A percentile compares a stretch with the other conserved stretches of the same genome.
phyloP scores from a whole-genome alignment of 2,329 filamentous ascomycete genomes.

The Aspergillus ochraceus region DNA sequence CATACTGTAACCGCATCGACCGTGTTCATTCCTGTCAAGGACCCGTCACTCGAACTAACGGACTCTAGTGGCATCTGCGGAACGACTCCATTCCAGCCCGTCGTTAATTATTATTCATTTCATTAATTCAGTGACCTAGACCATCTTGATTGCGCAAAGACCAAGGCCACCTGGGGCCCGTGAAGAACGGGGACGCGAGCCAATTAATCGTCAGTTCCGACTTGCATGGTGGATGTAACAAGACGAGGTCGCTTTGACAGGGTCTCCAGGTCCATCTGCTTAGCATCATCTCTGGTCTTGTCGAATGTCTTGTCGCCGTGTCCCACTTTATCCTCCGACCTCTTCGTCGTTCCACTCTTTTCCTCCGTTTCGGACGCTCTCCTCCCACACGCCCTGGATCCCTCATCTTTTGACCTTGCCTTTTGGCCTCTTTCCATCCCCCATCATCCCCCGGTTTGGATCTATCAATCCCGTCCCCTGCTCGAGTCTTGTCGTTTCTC shows the following conservation, averaged over 20 bases:
- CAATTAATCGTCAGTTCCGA: conserved; percentile 9
- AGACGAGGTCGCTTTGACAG: conserved; percentile 9
- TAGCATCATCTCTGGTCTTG: conserved; percentile 13
- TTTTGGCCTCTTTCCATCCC: conserved; percentile 1
- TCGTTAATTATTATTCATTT: not conserved
- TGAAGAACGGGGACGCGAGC: conserved; percentile 16
- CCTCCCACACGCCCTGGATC: not conserved
- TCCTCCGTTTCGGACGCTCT: conserved; percentile 1
- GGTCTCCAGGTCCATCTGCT: conserved; percentile 10
- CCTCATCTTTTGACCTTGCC: conserved; percentile 1
- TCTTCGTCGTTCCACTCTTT: not conserved
- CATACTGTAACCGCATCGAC: not conserved
- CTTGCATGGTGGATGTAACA: conserved; percentile 8
- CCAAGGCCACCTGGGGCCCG: conserved; percentile 12
- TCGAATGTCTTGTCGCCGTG: conserved; percentile 2
- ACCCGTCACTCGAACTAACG: not conserved
- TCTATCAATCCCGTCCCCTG: not conserved
- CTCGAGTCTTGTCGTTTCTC: not conserved
- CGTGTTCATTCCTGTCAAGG: not conserved
- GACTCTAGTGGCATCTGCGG: not conserved
- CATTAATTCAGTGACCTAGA: not conserved
- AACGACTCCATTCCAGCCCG: conserved; percentile 1
- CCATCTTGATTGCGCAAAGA: conserved; percentile 13
- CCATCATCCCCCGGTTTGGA: not conserved
- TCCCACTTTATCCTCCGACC: not conserved